Percentiles rank a stretch among this genome's conserved stretches.
These are phyloP conservation scores for Pholiota molesta DNA, from an alignment of 768 basidiomycete genomes.

Conservation along the genomic window DNA sequence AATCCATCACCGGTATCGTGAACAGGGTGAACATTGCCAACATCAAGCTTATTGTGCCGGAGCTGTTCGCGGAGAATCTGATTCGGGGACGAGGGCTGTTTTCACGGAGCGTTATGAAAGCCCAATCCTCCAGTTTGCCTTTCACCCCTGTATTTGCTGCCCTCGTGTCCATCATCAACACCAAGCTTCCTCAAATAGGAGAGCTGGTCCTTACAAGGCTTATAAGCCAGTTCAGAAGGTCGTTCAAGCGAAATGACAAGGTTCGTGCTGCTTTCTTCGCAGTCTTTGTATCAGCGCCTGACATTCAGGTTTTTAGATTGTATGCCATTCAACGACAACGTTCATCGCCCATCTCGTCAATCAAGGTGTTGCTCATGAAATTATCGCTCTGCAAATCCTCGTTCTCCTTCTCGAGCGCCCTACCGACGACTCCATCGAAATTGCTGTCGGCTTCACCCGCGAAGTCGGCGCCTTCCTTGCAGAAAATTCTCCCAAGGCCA, in stretches of 20 bases:
- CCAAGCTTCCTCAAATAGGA: conserved; percentile 95
- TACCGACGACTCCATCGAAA: conserved; percentile 97
- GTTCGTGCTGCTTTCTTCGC: conserved; percentile 43
- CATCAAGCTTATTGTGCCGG: conserved; percentile 92
- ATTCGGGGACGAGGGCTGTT: conserved; percentile 93
- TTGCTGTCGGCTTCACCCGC: conserved; percentile 95
- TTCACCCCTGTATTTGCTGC: conserved; percentile 98
- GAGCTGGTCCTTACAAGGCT: conserved; percentile 88
- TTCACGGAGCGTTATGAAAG: conserved; percentile 95
- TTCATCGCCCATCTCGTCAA: conserved; percentile 93
- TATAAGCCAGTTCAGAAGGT: conserved; percentile 91
- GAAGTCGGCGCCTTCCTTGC: conserved; percentile 95
- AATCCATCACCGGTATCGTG: conserved; percentile 98
- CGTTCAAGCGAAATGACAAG: conserved; percentile 98
- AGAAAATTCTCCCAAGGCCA: conserved; percentile 94
- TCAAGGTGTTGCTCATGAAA: conserved; percentile 90
- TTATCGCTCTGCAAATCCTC: conserved; percentile 93
- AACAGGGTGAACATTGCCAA: conserved; percentile 98
- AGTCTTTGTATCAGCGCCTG: neutral
- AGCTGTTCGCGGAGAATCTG: conserved; percentile 92
- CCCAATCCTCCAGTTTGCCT: conserved; percentile 94
- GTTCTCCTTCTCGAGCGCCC: conserved; percentile 94
- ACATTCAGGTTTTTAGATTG: conserved; percentile 54
- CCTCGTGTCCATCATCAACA: conserved; percentile 92
- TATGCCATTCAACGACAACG: conserved; percentile 91